Percentiles rank a stretch among this genome's conserved stretches.
These are phyloP conservation scores for Colletotrichum musicola DNA, from an alignment of 2,329 filamentous ascomycete species.

Conservation along the genomic window DNA sequence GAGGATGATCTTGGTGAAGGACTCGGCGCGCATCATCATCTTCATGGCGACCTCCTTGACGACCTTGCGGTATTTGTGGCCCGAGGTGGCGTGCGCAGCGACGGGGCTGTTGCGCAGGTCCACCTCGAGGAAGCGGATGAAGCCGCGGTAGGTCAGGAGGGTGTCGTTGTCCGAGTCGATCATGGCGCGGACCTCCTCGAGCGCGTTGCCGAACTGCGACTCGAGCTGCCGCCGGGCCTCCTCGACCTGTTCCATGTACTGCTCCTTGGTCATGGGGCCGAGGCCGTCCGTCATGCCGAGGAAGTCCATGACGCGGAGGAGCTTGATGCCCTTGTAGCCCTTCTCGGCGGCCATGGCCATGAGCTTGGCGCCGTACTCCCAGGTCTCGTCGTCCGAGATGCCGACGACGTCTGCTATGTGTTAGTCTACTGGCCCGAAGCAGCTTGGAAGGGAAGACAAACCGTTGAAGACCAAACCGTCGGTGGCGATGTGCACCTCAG, in stretches of 20 bases:
- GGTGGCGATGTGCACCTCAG: slow-evolving; percentile 55
- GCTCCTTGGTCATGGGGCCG: slow-evolving; percentile 37
- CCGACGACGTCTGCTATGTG: slow-evolving; percentile 53
- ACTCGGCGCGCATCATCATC: slow-evolving; percentile 40
- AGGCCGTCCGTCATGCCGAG: slow-evolving; percentile 41
- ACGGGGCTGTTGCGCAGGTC: slow-evolving; percentile 37
- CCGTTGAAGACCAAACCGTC: slow-evolving; percentile 55
- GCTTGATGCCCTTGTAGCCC: slow-evolving; percentile 48
- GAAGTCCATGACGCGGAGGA: slow-evolving; percentile 53
- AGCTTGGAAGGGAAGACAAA: background rate
- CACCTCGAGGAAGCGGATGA: slow-evolving; percentile 40
- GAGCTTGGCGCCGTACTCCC: slow-evolving; percentile 53
- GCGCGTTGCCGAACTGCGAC: slow-evolving; percentile 32
- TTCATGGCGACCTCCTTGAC: slow-evolving; percentile 40
- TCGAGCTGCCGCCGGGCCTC: slow-evolving; percentile 33
- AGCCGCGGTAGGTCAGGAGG: slow-evolving; percentile 40
- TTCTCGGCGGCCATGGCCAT: slow-evolving; percentile 50
- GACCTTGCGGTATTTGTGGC: slow-evolving; percentile 39
- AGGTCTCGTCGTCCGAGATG: slow-evolving; percentile 55
- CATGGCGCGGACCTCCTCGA: slow-evolving; percentile 33
- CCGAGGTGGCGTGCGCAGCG: slow-evolving; percentile 24
- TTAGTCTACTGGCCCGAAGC: background rate
- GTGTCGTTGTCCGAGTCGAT: slow-evolving; percentile 42
- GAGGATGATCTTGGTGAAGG: slow-evolving; percentile 40
- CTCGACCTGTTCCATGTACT: slow-evolving; percentile 30